phyloP scores from a whole-genome alignment of 2,329 filamentous ascomycete genomes.

The Apiospora phragmitis region DNA sequence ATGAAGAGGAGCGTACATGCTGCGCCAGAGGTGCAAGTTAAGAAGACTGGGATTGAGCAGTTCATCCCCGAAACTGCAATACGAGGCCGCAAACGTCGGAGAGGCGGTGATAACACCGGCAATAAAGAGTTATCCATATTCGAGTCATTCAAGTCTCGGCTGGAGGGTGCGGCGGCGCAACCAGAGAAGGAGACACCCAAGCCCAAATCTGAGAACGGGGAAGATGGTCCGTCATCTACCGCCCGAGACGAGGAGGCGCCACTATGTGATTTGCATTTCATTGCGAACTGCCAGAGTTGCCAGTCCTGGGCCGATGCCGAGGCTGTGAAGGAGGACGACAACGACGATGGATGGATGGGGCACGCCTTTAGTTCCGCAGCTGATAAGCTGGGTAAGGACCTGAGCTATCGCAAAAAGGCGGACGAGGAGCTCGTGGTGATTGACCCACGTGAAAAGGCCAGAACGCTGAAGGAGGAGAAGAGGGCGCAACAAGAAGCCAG shows the following conservation, averaged over 20 bases:
- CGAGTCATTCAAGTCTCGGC: constrained; percentile 75
- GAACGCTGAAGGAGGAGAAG: constrained; percentile 67
- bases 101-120: constrained; percentile 52
- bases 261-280: constrained; percentile 93
- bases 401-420: constrained; percentile 87
- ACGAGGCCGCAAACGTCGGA: constrained; percentile 68
- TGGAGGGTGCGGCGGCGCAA: constrained; percentile 53
- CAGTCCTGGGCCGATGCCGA: constrained; percentile 72
- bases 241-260: constrained; percentile 67
- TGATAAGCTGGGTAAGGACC: constrained; percentile 86
- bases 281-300: constrained; percentile 92
- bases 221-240: constrained; percentile 22
- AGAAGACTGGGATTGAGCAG: constrained; percentile 68
- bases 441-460: constrained; percentile 82
- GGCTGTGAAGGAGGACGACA: constrained; percentile 56
- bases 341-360: constrained; percentile 77
- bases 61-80: constrained; percentile 74
- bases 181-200: constrained; percentile 31
- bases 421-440: constrained; percentile 92
- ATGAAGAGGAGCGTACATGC: constrained; percentile 67
- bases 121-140: constrained; percentile 70
- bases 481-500: constrained; percentile 57
- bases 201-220: constrained; percentile 28
- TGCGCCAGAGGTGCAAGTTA: constrained; percentile 55
- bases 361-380: constrained; percentile 85